Percentiles rank a stretch among this genome's conserved stretches.
phyloP scores from a whole-genome alignment of 352 stramenopile genomes.

The Pythium guiyangense region DNA sequence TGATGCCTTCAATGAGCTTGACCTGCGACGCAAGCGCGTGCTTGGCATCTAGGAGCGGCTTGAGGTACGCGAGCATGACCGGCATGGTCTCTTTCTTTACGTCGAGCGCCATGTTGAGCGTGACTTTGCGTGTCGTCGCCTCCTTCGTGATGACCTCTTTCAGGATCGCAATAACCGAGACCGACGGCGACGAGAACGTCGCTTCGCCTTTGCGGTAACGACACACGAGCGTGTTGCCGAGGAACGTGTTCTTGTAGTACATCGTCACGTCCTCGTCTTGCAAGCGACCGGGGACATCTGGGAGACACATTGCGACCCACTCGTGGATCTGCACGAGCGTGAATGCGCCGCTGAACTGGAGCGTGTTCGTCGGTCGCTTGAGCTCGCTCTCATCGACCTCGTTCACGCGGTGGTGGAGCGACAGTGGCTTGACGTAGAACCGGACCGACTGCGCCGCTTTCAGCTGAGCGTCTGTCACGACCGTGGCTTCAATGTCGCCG shows the following conservation, averaged over 20 bases:
- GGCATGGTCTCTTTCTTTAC: conserved; percentile 76
- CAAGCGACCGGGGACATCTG: conserved; percentile 65
- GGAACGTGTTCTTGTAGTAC: conserved; percentile 75
- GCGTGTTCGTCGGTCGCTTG: conserved; percentile 47
- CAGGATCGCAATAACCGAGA: conserved; percentile 81
- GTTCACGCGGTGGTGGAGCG: conserved; percentile 74
- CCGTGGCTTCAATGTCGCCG: conserved; percentile 70
- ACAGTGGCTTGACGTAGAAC: conserved; percentile 80
- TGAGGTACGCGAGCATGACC: conserved; percentile 60
- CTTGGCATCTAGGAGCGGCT: conserved; percentile 63
- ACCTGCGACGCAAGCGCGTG: conserved; percentile 68
- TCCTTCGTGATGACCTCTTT: conserved; percentile 86
- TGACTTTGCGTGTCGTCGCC: conserved; percentile 71
- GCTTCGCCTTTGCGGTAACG: conserved; percentile 72
- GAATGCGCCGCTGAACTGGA: conserved; percentile 72
- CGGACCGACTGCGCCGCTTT: conserved; percentile 64
- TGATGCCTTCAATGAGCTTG: conserved; percentile 82
- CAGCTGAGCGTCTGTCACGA: conserved; percentile 59
- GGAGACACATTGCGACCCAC: conserved; percentile 76
- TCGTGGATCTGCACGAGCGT: conserved; percentile 85
- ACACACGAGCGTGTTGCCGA: conserved; percentile 69
- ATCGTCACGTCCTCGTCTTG: conserved; percentile 68
- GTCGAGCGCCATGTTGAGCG: conserved; percentile 75
- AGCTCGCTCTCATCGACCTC: conserved; percentile 52
- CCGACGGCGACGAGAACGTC: conserved; percentile 68